Percentiles rank a stretch among this genome's conserved stretches.
These are phyloP conservation scores for Colletotrichum sp. DNA, from an alignment of 2,329 filamentous ascomycete species.

Conservation along the genomic window DNA sequence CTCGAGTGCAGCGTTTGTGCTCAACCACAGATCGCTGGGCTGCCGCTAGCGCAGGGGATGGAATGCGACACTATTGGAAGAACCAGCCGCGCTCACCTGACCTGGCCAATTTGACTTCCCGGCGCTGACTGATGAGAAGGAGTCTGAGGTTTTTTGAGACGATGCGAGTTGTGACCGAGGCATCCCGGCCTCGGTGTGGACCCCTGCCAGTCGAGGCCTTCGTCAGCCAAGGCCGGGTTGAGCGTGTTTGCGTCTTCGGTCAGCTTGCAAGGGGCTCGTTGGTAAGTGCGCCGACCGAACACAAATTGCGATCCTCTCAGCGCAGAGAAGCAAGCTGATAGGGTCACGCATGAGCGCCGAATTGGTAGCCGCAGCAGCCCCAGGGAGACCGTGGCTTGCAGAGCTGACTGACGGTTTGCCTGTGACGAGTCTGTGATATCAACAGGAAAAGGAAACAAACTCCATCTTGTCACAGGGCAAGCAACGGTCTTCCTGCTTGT, in stretches of 20 bases:
- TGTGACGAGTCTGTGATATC: not conserved
- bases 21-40: not conserved
- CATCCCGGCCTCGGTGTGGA: slow-evolving; percentile 14
- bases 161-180: not conserved
- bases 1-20: not conserved
- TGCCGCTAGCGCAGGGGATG: slow-evolving; percentile 3
- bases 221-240: not conserved
- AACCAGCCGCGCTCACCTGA: slow-evolving; percentile 10
- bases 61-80: slow-evolving; percentile 6
- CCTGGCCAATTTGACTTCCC: not conserved
- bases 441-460: not conserved
- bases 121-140: not conserved
- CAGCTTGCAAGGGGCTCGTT: not conserved
- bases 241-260: slow-evolving; percentile 6
- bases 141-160: not conserved
- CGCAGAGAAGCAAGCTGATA: not conserved
- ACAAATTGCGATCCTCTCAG: not conserved
- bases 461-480: not conserved
- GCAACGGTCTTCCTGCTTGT: not conserved
- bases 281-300: not conserved
- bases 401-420: not conserved
- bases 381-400: not conserved
- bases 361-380: not conserved
- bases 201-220: not conserved
- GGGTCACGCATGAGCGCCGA: not conserved